Percentiles rank a stretch among this genome's conserved stretches.
phyloP scores from a whole-genome alignment of 2,329 filamentous ascomycete genomes.

The Fusarium algeriense region DNA sequence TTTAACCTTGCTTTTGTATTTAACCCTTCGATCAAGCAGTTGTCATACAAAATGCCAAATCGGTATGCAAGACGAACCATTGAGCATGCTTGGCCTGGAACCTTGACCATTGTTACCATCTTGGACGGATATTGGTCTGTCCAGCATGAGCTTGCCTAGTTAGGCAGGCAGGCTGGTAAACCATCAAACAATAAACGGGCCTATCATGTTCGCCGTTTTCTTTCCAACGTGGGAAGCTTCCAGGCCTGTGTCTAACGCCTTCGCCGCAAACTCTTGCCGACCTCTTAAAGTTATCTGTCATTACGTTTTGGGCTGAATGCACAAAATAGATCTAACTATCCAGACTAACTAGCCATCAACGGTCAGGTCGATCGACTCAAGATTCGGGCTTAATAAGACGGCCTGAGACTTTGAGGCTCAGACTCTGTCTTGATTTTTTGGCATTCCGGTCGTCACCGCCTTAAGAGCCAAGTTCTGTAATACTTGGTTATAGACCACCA shows the following conservation, averaged over 20 bases:
- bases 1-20: neutral
- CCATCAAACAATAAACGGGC: conserved; percentile 7
- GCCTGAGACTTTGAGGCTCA: conserved; percentile 18
- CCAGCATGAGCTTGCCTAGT: conserved; percentile 17
- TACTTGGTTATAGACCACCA: neutral
- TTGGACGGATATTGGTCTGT: conserved; percentile 8
- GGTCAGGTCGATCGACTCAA: conserved; percentile 9
- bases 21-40: neutral
- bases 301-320: neutral
- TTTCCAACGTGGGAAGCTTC: neutral
- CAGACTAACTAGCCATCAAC: conserved; percentile 6
- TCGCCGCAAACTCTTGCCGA: neutral
- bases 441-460: conserved; percentile 25
- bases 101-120: conserved; percentile 7
- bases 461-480: conserved; percentile 10
- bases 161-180: conserved; percentile 8
- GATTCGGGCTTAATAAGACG: conserved; percentile 10
- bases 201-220: conserved; percentile 9
- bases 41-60: neutral
- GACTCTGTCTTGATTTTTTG: neutral
- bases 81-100: conserved; percentile 6
- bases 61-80: conserved; percentile 3
- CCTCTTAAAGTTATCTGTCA: conserved; percentile 4
- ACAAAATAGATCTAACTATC: neutral
- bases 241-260: neutral